Percentiles rank a stretch among this genome's conserved stretches.
These are phyloP conservation scores for Solanum sejunctum DNA, from an alignment of 257 asterid species.

Conservation along the genomic window DNA sequence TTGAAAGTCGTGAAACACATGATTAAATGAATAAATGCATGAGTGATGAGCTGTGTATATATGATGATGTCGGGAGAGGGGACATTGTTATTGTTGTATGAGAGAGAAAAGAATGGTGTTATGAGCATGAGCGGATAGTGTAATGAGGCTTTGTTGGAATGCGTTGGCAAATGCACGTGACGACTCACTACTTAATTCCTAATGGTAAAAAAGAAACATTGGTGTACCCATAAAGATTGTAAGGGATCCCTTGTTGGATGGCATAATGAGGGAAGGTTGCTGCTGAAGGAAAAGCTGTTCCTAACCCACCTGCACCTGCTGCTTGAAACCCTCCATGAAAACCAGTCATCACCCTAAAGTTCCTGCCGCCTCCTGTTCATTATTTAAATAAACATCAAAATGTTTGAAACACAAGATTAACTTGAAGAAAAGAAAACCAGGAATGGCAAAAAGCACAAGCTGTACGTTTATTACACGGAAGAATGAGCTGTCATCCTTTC, in stretches of 20 bases:
- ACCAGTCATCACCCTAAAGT: constrained; percentile 57
- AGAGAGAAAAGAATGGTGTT: constrained; percentile 12
- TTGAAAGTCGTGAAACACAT: not conserved
- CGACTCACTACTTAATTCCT: not conserved
- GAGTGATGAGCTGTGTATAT: not conserved
- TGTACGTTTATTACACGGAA: constrained; percentile 7
- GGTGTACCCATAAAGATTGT: constrained; percentile 73
- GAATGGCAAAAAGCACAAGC: constrained; percentile 37
- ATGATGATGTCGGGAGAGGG: not conserved
- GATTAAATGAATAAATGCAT: not conserved
- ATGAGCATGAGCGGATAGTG: constrained; percentile 29
- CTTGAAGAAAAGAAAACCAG: constrained; percentile 1
- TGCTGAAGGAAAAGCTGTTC: constrained; percentile 61
- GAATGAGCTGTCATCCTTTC: constrained; percentile 67
- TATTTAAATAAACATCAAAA: too few species aligned
- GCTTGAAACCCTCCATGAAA: constrained; percentile 42
- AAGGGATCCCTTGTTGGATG: constrained; percentile 93
- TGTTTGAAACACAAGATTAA: not conserved
- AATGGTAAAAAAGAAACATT: not conserved
- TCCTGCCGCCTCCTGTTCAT: constrained; percentile 54
- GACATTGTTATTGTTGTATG: not conserved
- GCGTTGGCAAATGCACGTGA: constrained; percentile 69
- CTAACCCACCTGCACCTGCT: constrained; percentile 25
- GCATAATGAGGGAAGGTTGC: constrained; percentile 79
- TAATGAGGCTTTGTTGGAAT: constrained; percentile 1